Evolutionary conservation across 73 alveolate genomes (phyloP).

Genomic region (Paramecium bursaria): DNA sequence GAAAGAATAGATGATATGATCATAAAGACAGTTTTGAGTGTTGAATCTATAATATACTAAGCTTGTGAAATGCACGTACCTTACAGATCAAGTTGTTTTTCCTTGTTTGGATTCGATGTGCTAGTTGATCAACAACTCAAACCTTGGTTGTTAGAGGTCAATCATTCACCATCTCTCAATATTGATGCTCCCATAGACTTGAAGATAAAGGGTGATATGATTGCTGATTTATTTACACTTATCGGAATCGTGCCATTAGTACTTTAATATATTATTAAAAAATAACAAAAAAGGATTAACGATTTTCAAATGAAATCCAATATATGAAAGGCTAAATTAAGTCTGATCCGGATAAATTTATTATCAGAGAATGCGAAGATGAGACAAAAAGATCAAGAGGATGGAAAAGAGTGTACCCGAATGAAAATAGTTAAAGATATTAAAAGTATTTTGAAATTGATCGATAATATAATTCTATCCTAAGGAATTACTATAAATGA

Average conservation of each 20-base stretch:
- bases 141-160: conserved; percentile 95
- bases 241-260: conserved; percentile 85
- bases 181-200: conserved; percentile 88
- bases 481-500: conserved; percentile 62
- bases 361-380: conserved; percentile 76
- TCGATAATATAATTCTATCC: conserved; percentile 75
- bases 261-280: not conserved
- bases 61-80: conserved; percentile 85
- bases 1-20: conserved; percentile 83
- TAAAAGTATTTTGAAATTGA: conserved; percentile 84
- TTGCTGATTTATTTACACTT: conserved; percentile 88
- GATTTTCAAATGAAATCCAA: conserved; percentile 37
- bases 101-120: conserved; percentile 90
- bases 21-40: conserved; percentile 86
- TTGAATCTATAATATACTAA: conserved; percentile 76
- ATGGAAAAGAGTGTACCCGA: conserved; percentile 83
- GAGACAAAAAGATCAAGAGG: conserved; percentile 79
- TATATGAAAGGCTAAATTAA: conserved; percentile 46
- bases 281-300: conserved; percentile 8
- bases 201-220: conserved; percentile 87
- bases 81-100: conserved; percentile 86
- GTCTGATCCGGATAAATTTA: conserved; percentile 61
- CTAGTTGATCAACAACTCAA: conserved; percentile 85
- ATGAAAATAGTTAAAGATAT: conserved; percentile 73
- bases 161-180: conserved; percentile 87